Evolutionary conservation across 1,284 basidiomycete genomes (phyloP).

Genomic region (Ustilago trichophora): DNA sequence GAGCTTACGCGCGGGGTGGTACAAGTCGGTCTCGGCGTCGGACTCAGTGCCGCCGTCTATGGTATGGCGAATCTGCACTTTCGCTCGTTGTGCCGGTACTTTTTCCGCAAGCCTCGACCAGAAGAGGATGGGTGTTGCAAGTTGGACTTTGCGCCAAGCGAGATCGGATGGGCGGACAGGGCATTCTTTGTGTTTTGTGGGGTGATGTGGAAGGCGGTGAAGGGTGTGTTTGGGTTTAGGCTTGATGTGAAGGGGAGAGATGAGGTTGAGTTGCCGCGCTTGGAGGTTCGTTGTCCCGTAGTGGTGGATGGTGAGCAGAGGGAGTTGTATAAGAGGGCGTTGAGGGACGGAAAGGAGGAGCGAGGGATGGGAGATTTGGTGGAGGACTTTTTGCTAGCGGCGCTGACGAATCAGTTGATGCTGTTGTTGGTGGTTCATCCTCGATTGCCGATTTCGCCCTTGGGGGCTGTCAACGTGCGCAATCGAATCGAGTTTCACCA

Average conservation of each 20-base stretch:
- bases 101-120: neutral
- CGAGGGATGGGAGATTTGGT: neutral
- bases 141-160: slow-evolving; percentile 15
- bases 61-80: slow-evolving; percentile 4
- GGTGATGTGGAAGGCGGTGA: slow-evolving; percentile 8
- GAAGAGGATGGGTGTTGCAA: slow-evolving; percentile 1
- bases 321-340: slow-evolving; percentile 1
- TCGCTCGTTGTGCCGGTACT: slow-evolving; percentile 10
- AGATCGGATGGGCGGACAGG: slow-evolving; percentile 15
- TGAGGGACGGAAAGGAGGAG: neutral
- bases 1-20: neutral
- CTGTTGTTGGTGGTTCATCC: slow-evolving; percentile 33
- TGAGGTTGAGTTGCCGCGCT: slow-evolving; percentile 8
- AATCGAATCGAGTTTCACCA: slow-evolving; percentile 21
- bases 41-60: slow-evolving; percentile 5
- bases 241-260: slow-evolving; percentile 2
- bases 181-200: slow-evolving; percentile 8
- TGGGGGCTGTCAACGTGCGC: slow-evolving; percentile 30
- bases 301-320: neutral
- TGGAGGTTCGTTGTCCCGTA: slow-evolving; percentile 17
- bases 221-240: neutral
- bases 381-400: slow-evolving; percentile 12
- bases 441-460: slow-evolving; percentile 13
- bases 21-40: slow-evolving; percentile 13
- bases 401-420: slow-evolving; percentile 32